Evolutionary conservation across 1,284 basidiomycete genomes (phyloP), one percentile per base, ranked within the genome.

Genomic region (Rhodotorula sp.): DNA sequence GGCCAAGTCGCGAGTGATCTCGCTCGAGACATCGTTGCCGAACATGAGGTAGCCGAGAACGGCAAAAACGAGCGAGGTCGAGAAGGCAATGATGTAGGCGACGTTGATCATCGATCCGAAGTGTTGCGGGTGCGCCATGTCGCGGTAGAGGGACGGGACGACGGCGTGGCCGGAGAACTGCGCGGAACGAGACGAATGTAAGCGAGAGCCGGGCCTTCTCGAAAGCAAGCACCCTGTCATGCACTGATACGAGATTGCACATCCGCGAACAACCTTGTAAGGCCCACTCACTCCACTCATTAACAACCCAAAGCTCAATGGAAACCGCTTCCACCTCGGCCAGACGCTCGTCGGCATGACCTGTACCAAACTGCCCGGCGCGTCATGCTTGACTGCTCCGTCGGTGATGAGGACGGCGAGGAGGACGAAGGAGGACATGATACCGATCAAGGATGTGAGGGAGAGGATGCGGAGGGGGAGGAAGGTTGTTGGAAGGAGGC

Each of bases 111-210:
- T 93, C 56, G 80, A 82, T 79, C 90, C 86, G 78, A 95, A 96
- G 72, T 89, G 84, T 52, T 84, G 83, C 1, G 93, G 93, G 76
- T 94, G 87, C 62, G 83, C 82, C 94, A 98, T 97, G 80, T 98
- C 94, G 74, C 88, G 85, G 19, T 90, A 92, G 22, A 98, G 81
- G 15, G 90, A 91, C 10, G 94, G 94, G 60, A 97, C 90, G 48
- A 95, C 91, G 19, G 92, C 90, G 79, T 98, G 94, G 1, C 94
- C 93, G 9, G 92, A 89, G 77, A 97, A 95, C 85, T 91, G 75
- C 19, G 46, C 22, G 24, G 6, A 8, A 7, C 2, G 17, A 27
- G n/a, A n/a, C 13, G n/a, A 5, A 22, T 34, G 24, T 11, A 24
- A n/a, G 19, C 22, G 24, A 54, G 30, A 30, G 52, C 30, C 13